Evolutionary conservation across 192 early-diverging fungal species (phyloP).

Genomic region (Pecoramyces ruminantium): DNA sequence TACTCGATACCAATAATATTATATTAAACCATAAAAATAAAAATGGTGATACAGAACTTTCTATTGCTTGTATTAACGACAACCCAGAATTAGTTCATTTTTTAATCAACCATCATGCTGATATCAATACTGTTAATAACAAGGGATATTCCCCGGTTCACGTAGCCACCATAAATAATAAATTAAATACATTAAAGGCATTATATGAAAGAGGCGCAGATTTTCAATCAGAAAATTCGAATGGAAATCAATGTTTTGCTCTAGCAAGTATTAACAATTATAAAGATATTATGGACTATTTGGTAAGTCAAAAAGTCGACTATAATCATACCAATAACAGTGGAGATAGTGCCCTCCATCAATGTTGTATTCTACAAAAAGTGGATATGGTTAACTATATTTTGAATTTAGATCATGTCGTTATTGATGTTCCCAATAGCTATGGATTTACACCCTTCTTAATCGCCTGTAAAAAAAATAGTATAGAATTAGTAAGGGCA

Average conservation of each 20-base stretch:
- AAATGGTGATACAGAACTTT: neutral
- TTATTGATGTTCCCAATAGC: neutral
- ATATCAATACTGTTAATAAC: neutral
- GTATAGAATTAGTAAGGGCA: neutral
- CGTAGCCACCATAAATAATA: neutral
- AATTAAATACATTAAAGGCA: neutral
- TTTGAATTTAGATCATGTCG: neutral
- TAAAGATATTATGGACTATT: neutral
- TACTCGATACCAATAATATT: neutral
- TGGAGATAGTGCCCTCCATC: neutral
- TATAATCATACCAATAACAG: neutral
- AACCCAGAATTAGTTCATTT: neutral
- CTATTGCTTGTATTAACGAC: neutral
- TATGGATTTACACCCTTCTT: neutral
- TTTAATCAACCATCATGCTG: neutral
- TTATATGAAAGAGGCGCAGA: neutral
- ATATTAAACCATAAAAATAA: neutral
- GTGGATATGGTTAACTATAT: neutral
- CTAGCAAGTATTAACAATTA: neutral
- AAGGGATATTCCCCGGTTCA: neutral
- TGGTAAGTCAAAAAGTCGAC: neutral
- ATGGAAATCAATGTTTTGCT: neutral
- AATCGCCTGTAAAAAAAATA: neutral
- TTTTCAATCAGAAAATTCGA: neutral
- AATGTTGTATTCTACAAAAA: neutral